These are phyloP conservation scores for Endocalyx cinctus DNA, from an alignment of 2,329 filamentous ascomycete species.

Conservation along the genomic window DNA sequence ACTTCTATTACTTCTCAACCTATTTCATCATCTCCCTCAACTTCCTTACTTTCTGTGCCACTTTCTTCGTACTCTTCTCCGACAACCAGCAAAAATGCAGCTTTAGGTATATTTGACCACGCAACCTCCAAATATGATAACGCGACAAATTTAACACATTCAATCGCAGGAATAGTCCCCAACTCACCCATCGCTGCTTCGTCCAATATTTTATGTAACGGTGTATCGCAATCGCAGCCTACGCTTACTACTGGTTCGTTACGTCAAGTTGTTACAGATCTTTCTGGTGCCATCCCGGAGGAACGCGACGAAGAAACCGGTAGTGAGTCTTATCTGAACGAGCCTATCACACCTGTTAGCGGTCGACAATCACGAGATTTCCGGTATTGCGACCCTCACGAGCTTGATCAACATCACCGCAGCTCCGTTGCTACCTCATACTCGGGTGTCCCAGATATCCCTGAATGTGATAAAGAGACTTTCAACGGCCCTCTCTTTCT, in stretches of 20 bases:
- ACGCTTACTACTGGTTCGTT: constrained; percentile 36
- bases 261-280: constrained; percentile 44
- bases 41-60: no score
- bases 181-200: no score
- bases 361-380: constrained; percentile 54
- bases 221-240: no score
- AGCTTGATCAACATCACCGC: constrained; percentile 22
- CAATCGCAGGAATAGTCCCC: no score
- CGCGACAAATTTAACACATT: no score
- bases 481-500: constrained; percentile 13
- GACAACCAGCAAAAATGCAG: no score
- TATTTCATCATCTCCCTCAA: no score
- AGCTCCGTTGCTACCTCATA: constrained; percentile 17
- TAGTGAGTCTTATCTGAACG: constrained; percentile 51
- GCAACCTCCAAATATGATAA: no score
- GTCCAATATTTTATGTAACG: no score
- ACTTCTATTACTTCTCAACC: no score
- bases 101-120: no score
- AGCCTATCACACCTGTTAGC: constrained; percentile 59
- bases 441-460: constrained; percentile 5
- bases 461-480: constrained; percentile 11
- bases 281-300: constrained; percentile 50
- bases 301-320: constrained; percentile 54
- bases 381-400: constrained; percentile 36
- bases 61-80: no score